Percentiles rank a stretch among this genome's conserved stretches.
Evolutionary conservation across 179 eudicot species (phyloP).

Genomic region (Beta lomatogona): DNA sequence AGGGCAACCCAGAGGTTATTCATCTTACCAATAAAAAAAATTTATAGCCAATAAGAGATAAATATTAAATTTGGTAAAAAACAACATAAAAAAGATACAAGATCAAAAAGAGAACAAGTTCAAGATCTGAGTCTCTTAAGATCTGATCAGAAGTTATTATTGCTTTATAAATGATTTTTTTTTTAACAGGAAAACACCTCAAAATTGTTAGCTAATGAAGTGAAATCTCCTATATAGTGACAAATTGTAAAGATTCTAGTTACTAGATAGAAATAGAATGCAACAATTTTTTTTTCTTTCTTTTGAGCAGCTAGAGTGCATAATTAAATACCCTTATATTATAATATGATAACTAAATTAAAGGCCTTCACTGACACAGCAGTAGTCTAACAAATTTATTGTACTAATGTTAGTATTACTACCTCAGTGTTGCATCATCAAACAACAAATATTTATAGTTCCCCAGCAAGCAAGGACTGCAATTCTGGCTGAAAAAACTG

Average conservation of each 20-base stretch:
- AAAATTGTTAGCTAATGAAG: too few relatives aligned
- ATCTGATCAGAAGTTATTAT: too few relatives aligned
- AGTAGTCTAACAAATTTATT: background rate
- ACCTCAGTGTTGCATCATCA: conserved; percentile 30
- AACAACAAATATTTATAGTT: conserved; percentile 15
- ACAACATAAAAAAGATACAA: too few relatives aligned
- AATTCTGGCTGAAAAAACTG: background rate
- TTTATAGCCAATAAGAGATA: too few relatives aligned
- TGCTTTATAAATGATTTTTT: too few relatives aligned
- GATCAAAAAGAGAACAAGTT: too few relatives aligned
- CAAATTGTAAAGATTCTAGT: background rate
- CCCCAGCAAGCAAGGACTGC: conserved; percentile 33
- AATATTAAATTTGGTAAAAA: too few relatives aligned
- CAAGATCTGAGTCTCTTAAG: too few relatives aligned
- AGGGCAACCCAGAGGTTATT: too few relatives aligned
- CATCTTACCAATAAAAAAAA: too few relatives aligned
- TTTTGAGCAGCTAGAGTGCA: background rate
- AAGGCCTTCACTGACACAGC: conserved; percentile 6
- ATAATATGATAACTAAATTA: background rate
- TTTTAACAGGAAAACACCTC: too few relatives aligned
- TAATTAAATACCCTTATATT: background rate
- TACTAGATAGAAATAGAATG: background rate
- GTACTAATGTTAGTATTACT: background rate
- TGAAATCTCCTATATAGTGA: background rate
- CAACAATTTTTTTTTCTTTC: background rate